Percentiles rank a stretch among this genome's conserved stretches.
These are phyloP conservation scores for Pseudonitzschia multistriata DNA, from an alignment of 108 stramenopile genomes.

Conservation along the genomic window DNA sequence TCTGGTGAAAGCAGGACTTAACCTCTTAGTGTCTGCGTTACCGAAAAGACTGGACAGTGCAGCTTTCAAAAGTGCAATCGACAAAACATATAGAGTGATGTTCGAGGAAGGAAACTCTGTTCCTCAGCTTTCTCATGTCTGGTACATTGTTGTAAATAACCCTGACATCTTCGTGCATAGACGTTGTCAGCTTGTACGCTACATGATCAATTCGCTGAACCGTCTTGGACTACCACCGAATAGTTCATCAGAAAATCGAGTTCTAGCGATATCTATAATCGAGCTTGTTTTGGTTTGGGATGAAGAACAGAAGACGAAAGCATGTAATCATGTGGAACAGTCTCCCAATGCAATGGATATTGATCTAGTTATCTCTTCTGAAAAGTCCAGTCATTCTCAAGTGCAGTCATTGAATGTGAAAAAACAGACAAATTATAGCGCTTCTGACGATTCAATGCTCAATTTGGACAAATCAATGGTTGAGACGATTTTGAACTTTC, in stretches of 20 bases:
- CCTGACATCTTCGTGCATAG: constrained; percentile 60
- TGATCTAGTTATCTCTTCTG: neutral
- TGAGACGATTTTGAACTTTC: constrained; percentile 77
- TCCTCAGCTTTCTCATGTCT: constrained; percentile 90
- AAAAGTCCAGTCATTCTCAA: neutral
- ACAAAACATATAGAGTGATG: constrained; percentile 85
- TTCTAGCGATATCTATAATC: constrained; percentile 71
- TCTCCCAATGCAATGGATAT: constrained; percentile 1
- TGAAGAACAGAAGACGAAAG: constrained; percentile 20
- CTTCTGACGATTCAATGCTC: constrained; percentile 5
- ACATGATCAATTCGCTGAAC: constrained; percentile 84
- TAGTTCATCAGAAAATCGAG: constrained; percentile 60
- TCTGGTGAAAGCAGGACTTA: constrained; percentile 71
- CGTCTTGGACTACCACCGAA: constrained; percentile 79
- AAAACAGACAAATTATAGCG: neutral
- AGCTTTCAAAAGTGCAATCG: constrained; percentile 69
- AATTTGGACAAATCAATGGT: constrained; percentile 29
- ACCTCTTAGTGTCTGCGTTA: constrained; percentile 84
- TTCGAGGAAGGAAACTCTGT: constrained; percentile 90
- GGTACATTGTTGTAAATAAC: constrained; percentile 80
- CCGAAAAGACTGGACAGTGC: constrained; percentile 46
- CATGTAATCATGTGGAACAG: neutral
- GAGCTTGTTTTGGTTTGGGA: constrained; percentile 88
- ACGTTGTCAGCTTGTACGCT: constrained; percentile 65
- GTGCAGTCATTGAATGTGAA: neutral